A percentile compares a stretch with the other conserved stretches of the same genome.
Evolutionary conservation across 352 stramenopile species (phyloP).

Genomic region (Globisporangium alternatum): DNA sequence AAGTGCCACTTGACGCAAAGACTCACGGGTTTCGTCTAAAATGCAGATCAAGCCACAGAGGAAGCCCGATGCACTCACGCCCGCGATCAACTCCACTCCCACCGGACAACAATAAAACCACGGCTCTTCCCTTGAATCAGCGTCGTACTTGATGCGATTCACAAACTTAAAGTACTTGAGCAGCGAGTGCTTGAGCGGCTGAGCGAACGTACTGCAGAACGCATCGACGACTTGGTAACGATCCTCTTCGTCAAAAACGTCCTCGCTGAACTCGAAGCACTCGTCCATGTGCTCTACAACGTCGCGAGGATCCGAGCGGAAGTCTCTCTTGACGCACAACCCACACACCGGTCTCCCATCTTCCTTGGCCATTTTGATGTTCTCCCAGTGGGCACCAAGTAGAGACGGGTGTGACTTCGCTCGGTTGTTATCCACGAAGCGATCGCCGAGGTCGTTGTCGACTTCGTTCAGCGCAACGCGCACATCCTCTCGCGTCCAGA

Average conservation of each 20-base stretch:
- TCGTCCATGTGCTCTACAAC: too few species aligned
- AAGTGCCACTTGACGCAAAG: too few species aligned
- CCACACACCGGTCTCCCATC: background rate
- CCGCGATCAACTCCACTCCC: background rate
- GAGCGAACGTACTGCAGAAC: background rate
- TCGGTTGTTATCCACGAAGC: background rate
- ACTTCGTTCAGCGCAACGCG: slow-evolving; percentile 4
- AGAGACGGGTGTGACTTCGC: background rate
- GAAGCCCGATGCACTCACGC: background rate
- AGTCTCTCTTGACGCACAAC: background rate
- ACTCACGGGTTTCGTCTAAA: background rate
- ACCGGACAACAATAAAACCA: too few species aligned
- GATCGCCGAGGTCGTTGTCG: background rate
- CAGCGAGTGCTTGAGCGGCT: slow-evolving; percentile 4
- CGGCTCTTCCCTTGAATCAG: too few species aligned
- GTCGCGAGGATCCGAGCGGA: background rate
- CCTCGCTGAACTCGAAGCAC: too few species aligned
- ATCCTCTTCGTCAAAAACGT: too few species aligned
- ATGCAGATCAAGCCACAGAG: slow-evolving; percentile 5
- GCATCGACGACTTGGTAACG: too few species aligned
- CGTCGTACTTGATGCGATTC: background rate
- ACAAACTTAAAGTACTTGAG: background rate
- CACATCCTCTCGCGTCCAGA: slow-evolving; percentile 7
- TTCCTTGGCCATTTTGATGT: background rate
- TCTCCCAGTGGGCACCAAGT: slow-evolving; percentile 7